Conservation (phyloP, 2,329 filamentous ascomycete species). For the Colletotrichum sp. region DNA sequence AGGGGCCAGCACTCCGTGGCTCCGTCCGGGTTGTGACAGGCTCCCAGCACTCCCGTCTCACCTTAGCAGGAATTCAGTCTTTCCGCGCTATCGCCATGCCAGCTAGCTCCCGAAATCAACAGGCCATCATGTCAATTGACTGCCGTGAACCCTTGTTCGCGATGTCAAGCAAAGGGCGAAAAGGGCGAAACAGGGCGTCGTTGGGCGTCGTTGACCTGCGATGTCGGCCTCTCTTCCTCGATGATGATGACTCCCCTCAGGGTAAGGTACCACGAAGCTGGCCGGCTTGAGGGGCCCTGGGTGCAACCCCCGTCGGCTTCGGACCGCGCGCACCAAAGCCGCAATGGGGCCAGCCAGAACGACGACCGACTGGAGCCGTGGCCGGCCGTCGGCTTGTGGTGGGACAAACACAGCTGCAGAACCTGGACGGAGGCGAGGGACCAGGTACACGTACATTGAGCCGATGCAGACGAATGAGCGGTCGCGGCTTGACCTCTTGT, state of each 20-base stretch:
- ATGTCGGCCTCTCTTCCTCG: background rate
- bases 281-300: background rate
- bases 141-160: background rate
- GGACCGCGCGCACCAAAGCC: constrained; percentile 20
- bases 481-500: constrained; percentile 18
- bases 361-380: constrained; percentile 21
- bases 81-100: background rate
- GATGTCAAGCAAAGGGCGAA: background rate
- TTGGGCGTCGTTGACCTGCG: constrained; percentile 10
- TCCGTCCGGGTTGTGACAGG: background rate
- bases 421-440: background rate
- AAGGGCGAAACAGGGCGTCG: background rate
- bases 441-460: background rate
- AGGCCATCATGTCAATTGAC: background rate
- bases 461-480: constrained; percentile 11
- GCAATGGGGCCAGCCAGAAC: constrained; percentile 12
- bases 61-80: background rate
- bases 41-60: background rate
- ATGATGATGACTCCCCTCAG: background rate
- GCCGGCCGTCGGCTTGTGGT: constrained; percentile 20
- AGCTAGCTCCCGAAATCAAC: background rate
- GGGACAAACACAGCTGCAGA: background rate
- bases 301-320: background rate
- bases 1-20: background rate
- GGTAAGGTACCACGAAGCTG: background rate